phyloP scores from a whole-genome alignment of 1,284 basidiomycete species.

The Retiboletus flavoniger region DNA sequence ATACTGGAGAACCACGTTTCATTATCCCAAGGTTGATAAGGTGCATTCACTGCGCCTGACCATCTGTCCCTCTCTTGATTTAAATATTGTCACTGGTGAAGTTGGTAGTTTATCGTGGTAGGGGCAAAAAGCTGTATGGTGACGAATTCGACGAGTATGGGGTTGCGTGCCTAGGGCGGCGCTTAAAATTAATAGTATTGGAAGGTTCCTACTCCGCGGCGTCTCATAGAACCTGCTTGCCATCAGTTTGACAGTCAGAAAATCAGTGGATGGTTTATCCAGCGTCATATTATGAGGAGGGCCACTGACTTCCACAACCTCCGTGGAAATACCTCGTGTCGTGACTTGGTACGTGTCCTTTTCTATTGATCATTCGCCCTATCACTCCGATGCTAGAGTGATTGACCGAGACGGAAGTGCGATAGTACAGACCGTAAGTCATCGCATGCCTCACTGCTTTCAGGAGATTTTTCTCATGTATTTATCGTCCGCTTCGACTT shows the following conservation, averaged over 20 bases:
- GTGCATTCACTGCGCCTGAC: slow-evolving; percentile 36
- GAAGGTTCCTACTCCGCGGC: no score
- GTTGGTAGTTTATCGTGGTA: slow-evolving; percentile 25
- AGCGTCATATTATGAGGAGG: no score
- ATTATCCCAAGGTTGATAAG: slow-evolving; percentile 70
- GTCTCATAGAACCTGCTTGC: no score
- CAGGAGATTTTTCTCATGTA: background rate
- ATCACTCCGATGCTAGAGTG: no score
- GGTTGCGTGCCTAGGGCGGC: no score
- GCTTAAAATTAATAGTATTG: no score
- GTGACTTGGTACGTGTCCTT: no score
- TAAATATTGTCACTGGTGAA: background rate
- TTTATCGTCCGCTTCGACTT: background rate
- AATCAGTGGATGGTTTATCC: no score
- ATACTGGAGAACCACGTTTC: slow-evolving; percentile 53
- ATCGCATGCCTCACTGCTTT: background rate
- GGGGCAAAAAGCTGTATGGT: slow-evolving; percentile 61
- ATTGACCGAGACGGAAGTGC: background rate
- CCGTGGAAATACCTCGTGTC: no score
- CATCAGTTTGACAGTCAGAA: no score
- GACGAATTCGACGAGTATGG: slow-evolving; percentile 53
- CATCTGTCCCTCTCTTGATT: background rate
- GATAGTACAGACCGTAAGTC: background rate
- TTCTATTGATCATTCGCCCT: no score
- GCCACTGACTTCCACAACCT: no score